phyloP scores from a whole-genome alignment of 148 eudicot genomes.

The Heliamphora exappendiculata region DNA sequence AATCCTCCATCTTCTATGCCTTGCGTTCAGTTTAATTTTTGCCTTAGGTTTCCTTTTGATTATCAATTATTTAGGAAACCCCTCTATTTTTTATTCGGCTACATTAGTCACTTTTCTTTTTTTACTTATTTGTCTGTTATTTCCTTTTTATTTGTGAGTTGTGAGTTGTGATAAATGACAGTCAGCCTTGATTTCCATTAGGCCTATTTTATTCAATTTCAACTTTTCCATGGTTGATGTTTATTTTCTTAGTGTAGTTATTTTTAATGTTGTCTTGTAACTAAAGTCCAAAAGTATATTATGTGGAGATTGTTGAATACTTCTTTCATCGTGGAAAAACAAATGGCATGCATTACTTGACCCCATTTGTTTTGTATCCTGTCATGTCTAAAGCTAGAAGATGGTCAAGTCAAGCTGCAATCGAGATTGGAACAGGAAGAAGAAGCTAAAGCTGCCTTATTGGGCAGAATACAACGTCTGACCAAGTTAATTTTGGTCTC shows the following conservation, averaged over 20 bases:
- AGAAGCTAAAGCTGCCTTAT: slow-evolving; percentile 94
- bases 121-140: neutral
- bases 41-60: neutral
- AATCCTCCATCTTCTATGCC: neutral
- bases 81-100: neutral
- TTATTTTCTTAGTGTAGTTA: neutral
- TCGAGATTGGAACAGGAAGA: slow-evolving; percentile 98
- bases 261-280: neutral
- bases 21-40: neutral
- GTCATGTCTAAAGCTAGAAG: slow-evolving; percentile 69
- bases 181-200: neutral
- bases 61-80: neutral
- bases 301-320: neutral
- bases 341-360: neutral
- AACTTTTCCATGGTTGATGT: neutral
- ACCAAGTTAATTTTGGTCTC: slow-evolving; percentile 95
- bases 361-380: slow-evolving; percentile 7
- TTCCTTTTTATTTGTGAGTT: neutral
- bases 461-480: slow-evolving; percentile 87
- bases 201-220: neutral
- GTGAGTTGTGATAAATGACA: neutral
- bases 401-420: slow-evolving; percentile 94
- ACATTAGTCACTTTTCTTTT: neutral
- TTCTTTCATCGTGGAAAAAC: neutral
- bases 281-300: neutral